Conservation (phyloP, 2,329 filamentous ascomycete species). For the Colletotrichum tofieldiae region DNA sequence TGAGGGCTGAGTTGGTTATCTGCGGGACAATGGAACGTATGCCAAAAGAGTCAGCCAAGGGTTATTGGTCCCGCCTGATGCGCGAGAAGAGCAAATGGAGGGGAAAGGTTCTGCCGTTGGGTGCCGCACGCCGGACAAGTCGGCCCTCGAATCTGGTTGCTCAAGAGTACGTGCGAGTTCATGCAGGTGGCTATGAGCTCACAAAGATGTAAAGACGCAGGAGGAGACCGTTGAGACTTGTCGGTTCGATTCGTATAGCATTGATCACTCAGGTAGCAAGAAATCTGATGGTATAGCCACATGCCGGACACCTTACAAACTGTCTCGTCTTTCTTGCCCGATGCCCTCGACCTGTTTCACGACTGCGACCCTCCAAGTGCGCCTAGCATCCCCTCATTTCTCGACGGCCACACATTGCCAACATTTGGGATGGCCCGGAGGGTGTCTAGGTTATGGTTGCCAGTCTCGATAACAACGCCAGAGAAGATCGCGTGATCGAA, state of each 20-base stretch:
- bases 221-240: background rate
- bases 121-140: background rate
- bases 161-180: background rate
- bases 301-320: too few species aligned
- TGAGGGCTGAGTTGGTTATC: background rate
- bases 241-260: background rate
- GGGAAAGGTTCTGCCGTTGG: background rate
- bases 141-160: background rate
- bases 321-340: background rate
- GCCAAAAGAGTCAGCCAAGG: background rate
- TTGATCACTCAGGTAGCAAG: too few species aligned
- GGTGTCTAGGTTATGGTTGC: slow-evolving; percentile 53
- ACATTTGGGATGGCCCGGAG: slow-evolving; percentile 53
- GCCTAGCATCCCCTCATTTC: slow-evolving; percentile 33
- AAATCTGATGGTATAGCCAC: too few species aligned
- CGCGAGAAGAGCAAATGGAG: background rate
- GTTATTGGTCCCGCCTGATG: background rate
- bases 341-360: background rate
- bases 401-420: slow-evolving; percentile 54
- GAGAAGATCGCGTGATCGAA: slow-evolving; percentile 51
- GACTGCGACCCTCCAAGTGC: slow-evolving; percentile 4
- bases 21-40: background rate
- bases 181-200: background rate
- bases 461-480: slow-evolving; percentile 53
- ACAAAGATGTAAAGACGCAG: background rate